phyloP scores from a whole-genome alignment of 495 filamentous ascomycete genomes.

The Pyrenopolyporus hunteri region DNA sequence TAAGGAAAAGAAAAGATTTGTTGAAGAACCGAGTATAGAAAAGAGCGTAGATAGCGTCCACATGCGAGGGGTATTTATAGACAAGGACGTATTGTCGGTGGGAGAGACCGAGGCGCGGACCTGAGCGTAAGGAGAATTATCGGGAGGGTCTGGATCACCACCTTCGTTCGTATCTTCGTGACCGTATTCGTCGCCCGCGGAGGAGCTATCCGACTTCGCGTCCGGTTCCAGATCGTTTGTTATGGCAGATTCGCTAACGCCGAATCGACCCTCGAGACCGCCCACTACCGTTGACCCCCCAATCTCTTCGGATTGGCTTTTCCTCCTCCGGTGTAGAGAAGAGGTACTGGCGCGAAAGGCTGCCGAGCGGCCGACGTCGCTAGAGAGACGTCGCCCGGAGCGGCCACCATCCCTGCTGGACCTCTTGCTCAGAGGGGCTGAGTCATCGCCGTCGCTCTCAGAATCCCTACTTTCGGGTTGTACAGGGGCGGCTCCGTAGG shows the following conservation, averaged over 20 bases:
- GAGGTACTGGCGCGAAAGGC: conserved; percentile 30
- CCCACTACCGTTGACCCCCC: conserved; percentile 49
- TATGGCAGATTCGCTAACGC: conserved; percentile 49
- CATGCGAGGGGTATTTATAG: conserved; percentile 88
- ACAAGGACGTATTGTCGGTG: conserved; percentile 72
- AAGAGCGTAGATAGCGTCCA: conserved; percentile 80
- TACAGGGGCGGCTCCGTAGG: conserved; percentile 34
- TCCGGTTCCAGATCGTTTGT: conserved; percentile 43
- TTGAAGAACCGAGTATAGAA: conserved; percentile 77
- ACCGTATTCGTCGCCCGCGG: conserved; percentile 35
- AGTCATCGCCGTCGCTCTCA: conserved; percentile 16
- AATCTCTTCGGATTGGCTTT: conserved; percentile 48
- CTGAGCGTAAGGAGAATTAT: conserved; percentile 72
- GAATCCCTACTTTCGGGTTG: conserved; percentile 24
- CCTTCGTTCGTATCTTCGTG: conserved; percentile 35
- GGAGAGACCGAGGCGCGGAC: conserved; percentile 79
- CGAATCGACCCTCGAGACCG: conserved; percentile 55
- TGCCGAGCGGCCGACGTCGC: conserved; percentile 16
- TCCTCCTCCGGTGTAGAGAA: conserved; percentile 35
- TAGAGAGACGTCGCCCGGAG: conserved; percentile 29
- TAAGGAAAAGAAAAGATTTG: conserved; percentile 83
- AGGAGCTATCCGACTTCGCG: conserved; percentile 29
- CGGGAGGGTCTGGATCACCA: conserved; percentile 55
- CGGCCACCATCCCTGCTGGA: conserved; percentile 14
- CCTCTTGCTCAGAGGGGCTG: conserved; percentile 5